A percentile compares a stretch with the other conserved stretches of the same genome.
phyloP scores from a whole-genome alignment of 306 rosid genomes.

The Trichosanthes truncata region DNA sequence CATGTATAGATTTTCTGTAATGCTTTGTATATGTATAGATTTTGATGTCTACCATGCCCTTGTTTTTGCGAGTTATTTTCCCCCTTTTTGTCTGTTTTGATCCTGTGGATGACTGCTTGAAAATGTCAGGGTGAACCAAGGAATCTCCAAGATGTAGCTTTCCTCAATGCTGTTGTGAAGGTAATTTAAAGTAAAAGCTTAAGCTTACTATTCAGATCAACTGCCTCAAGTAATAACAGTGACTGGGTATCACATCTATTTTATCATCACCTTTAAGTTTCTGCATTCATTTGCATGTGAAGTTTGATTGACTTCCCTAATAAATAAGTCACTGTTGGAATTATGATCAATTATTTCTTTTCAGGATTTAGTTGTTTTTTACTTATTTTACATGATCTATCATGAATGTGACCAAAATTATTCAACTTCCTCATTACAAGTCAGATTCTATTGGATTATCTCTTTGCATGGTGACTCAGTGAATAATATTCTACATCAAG shows the following conservation, averaged over 20 bases:
- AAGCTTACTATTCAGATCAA: neutral
- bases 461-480: neutral
- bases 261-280: neutral
- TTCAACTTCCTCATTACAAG: neutral
- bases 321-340: neutral
- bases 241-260: neutral
- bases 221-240: neutral
- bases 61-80: neutral
- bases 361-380: neutral
- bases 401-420: neutral
- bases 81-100: neutral
- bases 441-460: neutral
- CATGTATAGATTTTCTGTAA: too few relatives aligned
- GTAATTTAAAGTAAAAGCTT: constrained; percentile 22
- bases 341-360: neutral
- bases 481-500: neutral
- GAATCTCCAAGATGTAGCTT: constrained; percentile 50
- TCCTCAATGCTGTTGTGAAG: constrained; percentile 96
- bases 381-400: neutral
- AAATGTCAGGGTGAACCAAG: constrained; percentile 62
- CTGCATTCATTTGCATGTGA: neutral
- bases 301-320: neutral
- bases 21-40: too few relatives aligned
- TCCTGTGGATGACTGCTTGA: neutral
- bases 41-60: neutral